phyloP scores from a whole-genome alignment of 306 rosid genomes.

The Trichosanthes truncata region DNA sequence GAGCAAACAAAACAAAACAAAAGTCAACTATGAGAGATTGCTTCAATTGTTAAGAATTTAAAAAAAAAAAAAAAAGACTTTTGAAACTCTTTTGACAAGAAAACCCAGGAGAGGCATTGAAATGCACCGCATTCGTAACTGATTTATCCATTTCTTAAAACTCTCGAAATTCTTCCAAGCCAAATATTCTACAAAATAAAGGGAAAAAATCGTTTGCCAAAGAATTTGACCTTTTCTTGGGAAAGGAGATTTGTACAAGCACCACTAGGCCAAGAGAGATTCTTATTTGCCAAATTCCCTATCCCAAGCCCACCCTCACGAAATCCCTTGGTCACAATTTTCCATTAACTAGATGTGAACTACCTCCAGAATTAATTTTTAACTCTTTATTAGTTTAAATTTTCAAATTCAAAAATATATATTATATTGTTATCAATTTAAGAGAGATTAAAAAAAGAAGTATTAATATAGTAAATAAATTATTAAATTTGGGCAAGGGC shows the following conservation, averaged over 20 bases:
- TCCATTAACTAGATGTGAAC: background rate
- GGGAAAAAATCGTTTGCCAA: background rate
- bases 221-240: background rate
- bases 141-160: background rate
- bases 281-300: background rate
- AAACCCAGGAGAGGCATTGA: background rate
- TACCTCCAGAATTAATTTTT: background rate
- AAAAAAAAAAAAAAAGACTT: background rate
- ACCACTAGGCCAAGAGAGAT: background rate
- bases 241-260: background rate
- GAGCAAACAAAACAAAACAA: background rate
- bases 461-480: background rate
- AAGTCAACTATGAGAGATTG: background rate
- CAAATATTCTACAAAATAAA: background rate
- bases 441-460: background rate
- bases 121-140: background rate
- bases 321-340: background rate
- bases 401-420: background rate
- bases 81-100: background rate
- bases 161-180: background rate
- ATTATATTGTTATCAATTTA: background rate
- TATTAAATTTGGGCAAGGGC: background rate
- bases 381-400: background rate
- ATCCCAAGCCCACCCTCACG: background rate
- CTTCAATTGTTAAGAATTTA: background rate